Base-by-base conservation (phyloP, 805 yeast species). In the Candida jianshihensis region DNA sequence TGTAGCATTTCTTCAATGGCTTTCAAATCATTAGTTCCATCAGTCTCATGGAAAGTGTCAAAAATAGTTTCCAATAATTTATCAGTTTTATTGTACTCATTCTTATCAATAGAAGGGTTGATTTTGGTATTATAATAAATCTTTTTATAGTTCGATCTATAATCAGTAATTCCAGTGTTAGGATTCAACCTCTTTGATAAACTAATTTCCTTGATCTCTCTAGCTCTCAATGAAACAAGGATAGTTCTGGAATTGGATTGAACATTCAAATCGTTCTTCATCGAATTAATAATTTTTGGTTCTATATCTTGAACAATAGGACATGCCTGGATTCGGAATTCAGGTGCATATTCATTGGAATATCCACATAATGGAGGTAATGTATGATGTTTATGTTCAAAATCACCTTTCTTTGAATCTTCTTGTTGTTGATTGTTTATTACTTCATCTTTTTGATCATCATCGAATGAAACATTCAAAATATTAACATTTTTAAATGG, bases 221-320 rank as follows among this genome's bases (percentile, higher is more conserved):
- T 48, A 0, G 62, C 55, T 16, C 67, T 43, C 19, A 64, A 43
- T 2, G 66, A 56, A 1, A 65, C 55, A 9, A 63, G 38, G 3
- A 63, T 37, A 0, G 66, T 57, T 13, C 50, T 50, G 2, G 60
- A 43, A 20, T 35, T 34, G 3, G 38, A 30, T 18, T 39, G 39
- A 8, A 24, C 38, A 28, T 64, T 48, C 36, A 75, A 50, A 45
- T 75, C 81, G 38, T 63, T 64, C 45, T 70, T 74, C 81, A 76
- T 76, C 12, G 76, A 58, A 24, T 54, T 54, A 12, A 66, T 51
- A 10, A 76, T 64, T 35, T 66, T 72, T 8, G 63, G 54, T 41
- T 75, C 81, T 7, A 75, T 53, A 38, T 73, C 73, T 12, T 70
- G 63, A 16, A 64, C 59, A 13, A 66, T 55, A 1, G 78, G 79